Conservation (phyloP, 257 asterid species). For the Primulina tabacum region DNA sequence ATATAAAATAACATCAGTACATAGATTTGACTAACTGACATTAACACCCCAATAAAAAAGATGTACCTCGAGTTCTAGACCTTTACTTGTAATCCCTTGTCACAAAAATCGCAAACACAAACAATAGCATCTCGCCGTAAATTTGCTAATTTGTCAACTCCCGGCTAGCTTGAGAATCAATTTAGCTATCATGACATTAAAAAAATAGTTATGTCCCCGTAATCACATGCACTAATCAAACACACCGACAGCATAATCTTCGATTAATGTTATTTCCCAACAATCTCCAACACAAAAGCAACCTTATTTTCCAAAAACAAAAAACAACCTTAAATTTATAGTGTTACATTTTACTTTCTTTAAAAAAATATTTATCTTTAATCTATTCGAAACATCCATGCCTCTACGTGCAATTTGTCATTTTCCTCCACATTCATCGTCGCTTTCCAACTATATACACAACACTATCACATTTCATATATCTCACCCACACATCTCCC, state of each 20-base stretch:
- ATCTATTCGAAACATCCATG: neutral
- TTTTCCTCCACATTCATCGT: neutral
- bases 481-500: neutral
- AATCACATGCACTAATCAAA: neutral
- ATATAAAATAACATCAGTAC: too few relatives aligned
- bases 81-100: too few relatives aligned
- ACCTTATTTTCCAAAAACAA: too few relatives aligned
- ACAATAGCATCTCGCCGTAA: too few relatives aligned
- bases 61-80: too few relatives aligned
- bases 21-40: too few relatives aligned
- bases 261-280: neutral
- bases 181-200: too few relatives aligned
- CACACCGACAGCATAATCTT: neutral
- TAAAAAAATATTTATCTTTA: too few relatives aligned
- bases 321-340: neutral
- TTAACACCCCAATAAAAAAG: too few relatives aligned
- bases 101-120: too few relatives aligned
- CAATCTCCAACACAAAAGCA: neutral
- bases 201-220: neutral
- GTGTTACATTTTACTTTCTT: too few relatives aligned
- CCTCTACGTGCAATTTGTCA: neutral
- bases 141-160: neutral
- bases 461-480: neutral
- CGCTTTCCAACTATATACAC: neutral
- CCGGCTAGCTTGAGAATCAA: neutral